phyloP scores from a whole-genome alignment of 2,329 filamentous ascomycete species.

The Sclerotinia minor region DNA sequence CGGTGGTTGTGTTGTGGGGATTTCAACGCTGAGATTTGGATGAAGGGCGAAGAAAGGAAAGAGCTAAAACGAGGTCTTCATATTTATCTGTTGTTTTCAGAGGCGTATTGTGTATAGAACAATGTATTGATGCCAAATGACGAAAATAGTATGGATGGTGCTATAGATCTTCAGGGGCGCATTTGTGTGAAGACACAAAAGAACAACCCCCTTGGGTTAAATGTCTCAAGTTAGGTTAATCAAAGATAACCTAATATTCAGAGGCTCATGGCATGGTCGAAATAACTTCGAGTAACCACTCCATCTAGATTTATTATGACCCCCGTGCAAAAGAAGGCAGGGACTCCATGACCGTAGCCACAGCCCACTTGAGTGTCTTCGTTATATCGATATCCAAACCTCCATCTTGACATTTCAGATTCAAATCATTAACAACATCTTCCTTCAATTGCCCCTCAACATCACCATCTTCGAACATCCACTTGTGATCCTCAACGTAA shows the following conservation, averaged over 20 bases:
- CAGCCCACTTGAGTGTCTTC: slow-evolving; percentile 66
- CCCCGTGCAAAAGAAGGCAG: slow-evolving; percentile 32
- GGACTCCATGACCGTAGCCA: slow-evolving; percentile 56
- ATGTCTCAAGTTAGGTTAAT: neutral
- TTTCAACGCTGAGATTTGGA: neutral
- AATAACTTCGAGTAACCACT: neutral
- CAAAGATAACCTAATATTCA: no score
- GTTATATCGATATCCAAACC: slow-evolving; percentile 59
- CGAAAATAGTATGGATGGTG: neutral
- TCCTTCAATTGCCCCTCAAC: slow-evolving; percentile 57
- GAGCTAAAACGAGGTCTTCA: neutral
- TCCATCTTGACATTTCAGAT: slow-evolving; percentile 52
- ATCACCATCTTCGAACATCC: slow-evolving; percentile 71
- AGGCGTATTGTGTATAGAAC: neutral
- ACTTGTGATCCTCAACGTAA: slow-evolving; percentile 78
- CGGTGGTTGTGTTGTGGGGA: neutral
- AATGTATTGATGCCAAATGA: neutral
- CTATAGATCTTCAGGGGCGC: neutral
- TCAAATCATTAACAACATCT: slow-evolving; percentile 47
- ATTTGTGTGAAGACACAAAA: neutral
- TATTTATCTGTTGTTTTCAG: neutral
- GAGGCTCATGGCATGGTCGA: neutral
- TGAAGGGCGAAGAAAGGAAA: neutral
- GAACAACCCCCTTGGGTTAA: neutral
- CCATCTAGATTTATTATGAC: neutral